Evolutionary conservation across 2,329 filamentous ascomycete species (phyloP), one percentile per base, ranked within the genome.

Genomic region (Escovopsis weberi): DNA sequence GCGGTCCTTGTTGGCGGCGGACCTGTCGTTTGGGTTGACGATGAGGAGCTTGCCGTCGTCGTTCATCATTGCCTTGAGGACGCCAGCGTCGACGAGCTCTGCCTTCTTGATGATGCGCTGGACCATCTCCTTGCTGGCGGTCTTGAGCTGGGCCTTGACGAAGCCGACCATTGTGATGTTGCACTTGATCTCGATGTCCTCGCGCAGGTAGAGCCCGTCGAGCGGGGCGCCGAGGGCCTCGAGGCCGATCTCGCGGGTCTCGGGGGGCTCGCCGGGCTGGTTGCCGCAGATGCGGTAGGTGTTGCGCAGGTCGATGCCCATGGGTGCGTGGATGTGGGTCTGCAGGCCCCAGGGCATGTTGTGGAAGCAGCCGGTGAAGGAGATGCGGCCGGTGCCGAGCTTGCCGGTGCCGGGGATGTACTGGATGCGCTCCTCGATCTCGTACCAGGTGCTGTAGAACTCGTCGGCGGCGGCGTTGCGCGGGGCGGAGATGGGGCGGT

Each of bases 361-460:
- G 54, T 84, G 80, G 56, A 84, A 84, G 54, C 78, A 81, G 46
- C 76, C 80, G 46, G 76, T 80, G 63, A 84, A 84, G 38, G 66
- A 70, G 59, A 84, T 80, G 54, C 75, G 74, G 55, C 76, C 72
- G 4, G 75, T 74, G 23, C 78, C 78, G 46, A 80, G 67, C 59
- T 67, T 75, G 50, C 79, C 79, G 43, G 82, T 62, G 32, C 80
- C 80, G 0, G 80, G 79, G 6, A 82, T 62, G 51, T 77, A 75
- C 55, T 82, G 78, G 46, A 84, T 78, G 52, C 77, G 72, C 66
- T 84, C 72, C 44, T 65, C 72, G 54, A 84, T 82, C 59, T 83
- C 78, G 58, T 84, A 84, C 80, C 80, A 84, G 28, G 79, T 80
- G 48, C 76, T 76, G 60, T 80, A 84, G 61, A 71, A 84, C 59